Conservation (phyloP, 1,284 basidiomycete species). For the Dichomitus squalens region DNA sequence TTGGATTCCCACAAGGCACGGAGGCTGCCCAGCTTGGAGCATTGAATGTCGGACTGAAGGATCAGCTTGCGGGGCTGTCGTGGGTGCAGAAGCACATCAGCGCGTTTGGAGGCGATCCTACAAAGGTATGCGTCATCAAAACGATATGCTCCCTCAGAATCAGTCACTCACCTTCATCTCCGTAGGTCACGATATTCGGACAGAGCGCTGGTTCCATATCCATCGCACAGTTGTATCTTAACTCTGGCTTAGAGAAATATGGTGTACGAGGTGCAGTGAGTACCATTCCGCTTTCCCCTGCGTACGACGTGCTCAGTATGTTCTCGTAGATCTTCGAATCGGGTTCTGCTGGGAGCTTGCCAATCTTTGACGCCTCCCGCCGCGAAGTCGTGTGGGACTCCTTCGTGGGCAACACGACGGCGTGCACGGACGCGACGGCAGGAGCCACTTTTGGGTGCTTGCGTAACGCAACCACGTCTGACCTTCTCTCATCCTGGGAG, state of each 20-base stretch:
- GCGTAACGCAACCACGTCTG: background rate
- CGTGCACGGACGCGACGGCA: slow-evolving; percentile 3
- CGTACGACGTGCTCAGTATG: background rate
- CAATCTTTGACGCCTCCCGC: slow-evolving; percentile 9
- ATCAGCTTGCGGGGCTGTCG: slow-evolving; percentile 46
- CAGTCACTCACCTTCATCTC: background rate
- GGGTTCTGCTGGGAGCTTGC: slow-evolving; percentile 14
- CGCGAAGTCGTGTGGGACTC: slow-evolving; percentile 15
- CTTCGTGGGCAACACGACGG: slow-evolving; percentile 12
- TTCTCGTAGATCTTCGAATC: slow-evolving; percentile 17
- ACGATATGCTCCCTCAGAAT: no score
- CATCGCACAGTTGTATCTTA: slow-evolving; percentile 44
- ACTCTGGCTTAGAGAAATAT: slow-evolving; percentile 38
- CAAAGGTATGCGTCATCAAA: slow-evolving; percentile 42
- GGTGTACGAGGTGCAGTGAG: slow-evolving; percentile 47
- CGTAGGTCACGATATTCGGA: slow-evolving; percentile 53
- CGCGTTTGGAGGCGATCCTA: slow-evolving; percentile 50
- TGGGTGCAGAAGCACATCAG: slow-evolving; percentile 53
- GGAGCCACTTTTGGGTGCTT: slow-evolving; percentile 7
- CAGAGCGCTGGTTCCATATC: slow-evolving; percentile 56
- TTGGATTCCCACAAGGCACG: slow-evolving; percentile 51
- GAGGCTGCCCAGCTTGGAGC: slow-evolving; percentile 42
- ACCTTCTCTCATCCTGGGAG: slow-evolving; percentile 6
- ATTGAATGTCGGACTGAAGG: slow-evolving; percentile 48
- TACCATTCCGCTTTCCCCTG: background rate